phyloP scores from a whole-genome alignment of 1,284 basidiomycete genomes.

The Phlebopus sp. region DNA sequence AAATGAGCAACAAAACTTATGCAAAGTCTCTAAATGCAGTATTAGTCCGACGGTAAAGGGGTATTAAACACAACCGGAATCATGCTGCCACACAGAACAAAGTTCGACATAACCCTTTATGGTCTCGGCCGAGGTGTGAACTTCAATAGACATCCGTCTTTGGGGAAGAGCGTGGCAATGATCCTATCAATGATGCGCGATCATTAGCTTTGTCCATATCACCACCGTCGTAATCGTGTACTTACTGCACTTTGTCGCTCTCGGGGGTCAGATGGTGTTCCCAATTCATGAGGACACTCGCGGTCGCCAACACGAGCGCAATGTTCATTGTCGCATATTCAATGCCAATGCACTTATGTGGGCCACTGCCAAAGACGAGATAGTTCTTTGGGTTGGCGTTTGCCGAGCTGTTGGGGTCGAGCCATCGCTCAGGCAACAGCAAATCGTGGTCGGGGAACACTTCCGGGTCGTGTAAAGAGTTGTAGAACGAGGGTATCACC shows the following conservation, averaged over 20 bases:
- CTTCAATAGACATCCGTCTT: conserved; percentile 85
- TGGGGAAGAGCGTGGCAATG: conserved; percentile 93
- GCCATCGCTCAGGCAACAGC: conserved; percentile 91
- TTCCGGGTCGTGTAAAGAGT: conserved; percentile 86
- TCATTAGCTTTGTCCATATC: background rate
- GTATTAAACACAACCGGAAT: too few species aligned
- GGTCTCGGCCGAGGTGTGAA: conserved; percentile 55
- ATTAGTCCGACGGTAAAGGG: too few species aligned
- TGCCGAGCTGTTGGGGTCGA: conserved; percentile 78
- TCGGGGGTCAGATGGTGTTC: conserved; percentile 81
- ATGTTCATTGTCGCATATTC: conserved; percentile 96
- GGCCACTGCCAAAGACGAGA: conserved; percentile 92
- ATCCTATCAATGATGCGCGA: conserved; percentile 46
- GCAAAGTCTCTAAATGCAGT: too few species aligned
- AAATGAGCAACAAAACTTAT: too few species aligned
- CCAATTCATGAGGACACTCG: conserved; percentile 82
- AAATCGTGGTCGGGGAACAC: conserved; percentile 87
- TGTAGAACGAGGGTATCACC: conserved; percentile 97
- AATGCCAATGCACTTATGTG: conserved; percentile 90
- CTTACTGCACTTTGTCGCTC: conserved; percentile 82
- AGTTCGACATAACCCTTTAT: conserved; percentile 11
- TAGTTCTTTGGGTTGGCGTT: conserved; percentile 92
- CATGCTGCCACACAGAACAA: background rate
- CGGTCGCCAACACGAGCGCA: conserved; percentile 82
- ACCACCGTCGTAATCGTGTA: conserved; percentile 19